Evolutionary conservation across 805 yeast genomes (phyloP).

Genomic region (Kurtzmaniella fragi): DNA sequence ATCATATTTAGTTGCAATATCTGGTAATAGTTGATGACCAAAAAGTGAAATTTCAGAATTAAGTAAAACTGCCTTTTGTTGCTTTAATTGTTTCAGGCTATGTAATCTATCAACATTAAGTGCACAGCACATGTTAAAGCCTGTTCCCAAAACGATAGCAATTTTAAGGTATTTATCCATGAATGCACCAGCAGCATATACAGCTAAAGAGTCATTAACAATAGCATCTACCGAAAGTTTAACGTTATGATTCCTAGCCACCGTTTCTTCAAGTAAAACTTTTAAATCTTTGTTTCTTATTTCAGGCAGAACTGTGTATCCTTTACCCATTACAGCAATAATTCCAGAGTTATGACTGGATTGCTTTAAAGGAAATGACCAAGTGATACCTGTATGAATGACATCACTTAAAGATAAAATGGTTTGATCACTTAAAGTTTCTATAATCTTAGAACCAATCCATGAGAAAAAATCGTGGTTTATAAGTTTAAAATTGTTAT

Average conservation of each 20-base stretch:
- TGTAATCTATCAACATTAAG: conserved; percentile 16
- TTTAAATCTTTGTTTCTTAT: conserved; percentile 38
- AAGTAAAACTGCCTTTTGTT: conserved; percentile 19
- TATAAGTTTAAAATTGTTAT: conserved; percentile 34
- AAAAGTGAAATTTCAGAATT: conserved; percentile 57
- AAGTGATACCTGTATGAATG: conserved; percentile 44
- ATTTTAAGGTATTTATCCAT: conserved; percentile 31
- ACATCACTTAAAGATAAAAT: conserved; percentile 5
- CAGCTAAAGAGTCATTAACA: conserved; percentile 65
- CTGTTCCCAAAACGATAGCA: conserved; percentile 67
- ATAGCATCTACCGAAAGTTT: conserved; percentile 38
- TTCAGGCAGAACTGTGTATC: conserved; percentile 44
- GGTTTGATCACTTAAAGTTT: conserved; percentile 20
- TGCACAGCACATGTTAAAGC: conserved; percentile 52
- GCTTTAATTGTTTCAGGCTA: conserved; percentile 12
- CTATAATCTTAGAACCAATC: conserved; percentile 31
- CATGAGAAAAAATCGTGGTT: conserved; percentile 38
- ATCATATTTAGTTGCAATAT: conserved; percentile 35
- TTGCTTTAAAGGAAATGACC: conserved; percentile 53
- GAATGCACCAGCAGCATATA: conserved; percentile 49
- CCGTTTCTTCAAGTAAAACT: conserved; percentile 31
- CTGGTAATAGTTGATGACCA: conserved; percentile 32
- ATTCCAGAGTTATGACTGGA: conserved; percentile 38
- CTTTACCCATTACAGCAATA: conserved; percentile 56
- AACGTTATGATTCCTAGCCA: conserved; percentile 17